Base-by-base conservation (phyloP, 345 rosid species). In the Excoecaria agallocha region DNA sequence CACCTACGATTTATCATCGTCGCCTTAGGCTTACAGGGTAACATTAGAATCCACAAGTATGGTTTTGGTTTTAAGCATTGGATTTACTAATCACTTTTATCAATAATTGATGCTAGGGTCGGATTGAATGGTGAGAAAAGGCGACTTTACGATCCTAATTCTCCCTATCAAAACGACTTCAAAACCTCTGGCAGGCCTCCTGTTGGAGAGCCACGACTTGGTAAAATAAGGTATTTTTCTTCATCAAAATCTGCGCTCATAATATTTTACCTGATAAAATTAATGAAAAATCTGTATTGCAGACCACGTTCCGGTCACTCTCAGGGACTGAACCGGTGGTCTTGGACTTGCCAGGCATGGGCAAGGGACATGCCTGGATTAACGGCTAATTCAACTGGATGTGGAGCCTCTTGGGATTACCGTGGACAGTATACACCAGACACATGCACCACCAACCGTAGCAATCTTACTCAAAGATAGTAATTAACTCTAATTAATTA, bases 361-460 rank as follows among this genome's bases (percentile, higher is more conserved):
- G 77, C 1, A 78, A 73, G 46, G 81, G 81, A 8, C 15, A 20
- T 37, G 73, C 72, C 20, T 73, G 77, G 81, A 62, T 73, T 9
- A 78, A 78, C 43, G 77, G 71, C 77, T 20, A 41, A 43, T 17
- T 25, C n/a, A 17, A 45, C 52, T n/a, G 77, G 71, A 3, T 74
- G 65, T 19, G 20, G 17, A 11, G 12, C 54, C n/a, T 74, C n/a
- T n/a, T n/a, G 71, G 25, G 77, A 66, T 51, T 74, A 74, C 37
- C 64, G 77, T 15, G 77, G 77, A 37, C 6, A 3, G 2, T 65
- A 66, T 16, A 55, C 24, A 10, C 19, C 43, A 4, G 20, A 45
- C 25, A 65, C 65, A 55, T 74, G 77, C n/a, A 6, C 41, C 16
- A 66, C 43, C 0, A 74, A 74, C 43, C 66, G 71, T 55, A 71